Base-by-base conservation (phyloP, 2,329 filamentous ascomycete species). In the Boeremia lycopersici region DNA sequence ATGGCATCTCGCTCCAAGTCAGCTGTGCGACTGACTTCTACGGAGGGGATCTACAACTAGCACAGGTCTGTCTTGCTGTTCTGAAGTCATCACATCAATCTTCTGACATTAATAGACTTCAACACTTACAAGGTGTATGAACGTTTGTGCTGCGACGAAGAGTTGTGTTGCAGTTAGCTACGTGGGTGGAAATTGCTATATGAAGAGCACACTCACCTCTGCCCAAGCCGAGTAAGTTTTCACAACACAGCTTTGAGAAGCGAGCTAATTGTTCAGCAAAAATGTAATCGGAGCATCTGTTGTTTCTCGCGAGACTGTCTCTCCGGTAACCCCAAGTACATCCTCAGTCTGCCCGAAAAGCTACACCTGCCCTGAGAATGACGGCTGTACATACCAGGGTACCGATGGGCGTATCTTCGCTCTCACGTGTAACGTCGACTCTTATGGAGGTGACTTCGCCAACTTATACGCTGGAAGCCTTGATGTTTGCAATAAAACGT, bases 81-180 rank as follows among this genome's bases (percentile, higher is more conserved):
- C 15, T 33, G 10, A n/a, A n/a, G n/a, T n/a, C n/a, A n/a, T n/a
- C n/a, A n/a, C n/a, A n/a, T n/a, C n/a, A n/a, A n/a, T n/a, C n/a
- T 36, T 15, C 35, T 40, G 7, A 48, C 17, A 12, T 10, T n/a
- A 12, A 2, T 7, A 45, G 48, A 29, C 35, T 7, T 40, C 48
- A 3, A 52, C 48, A 9, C 41, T 52, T 13, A 26, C 34, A 3
- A 3, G 3, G 7, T 52, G 48, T 11, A n/a, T 52, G 41, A 31
- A 13, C 6, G 29, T 19, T 19, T 52, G 48, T 17, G 19, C 41
- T 3, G 19, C 8, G 3, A 45, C 26, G 1, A 28, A n/a, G 5
- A n/a, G 12, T 2, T 52, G 48, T n/a, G 41, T 45, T 4, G 48
- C 41, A 9, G 42, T 17, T 7, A 52, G 48, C 41, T 52, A 52